These are phyloP conservation scores for Pleurostoma richardsiae DNA, from an alignment of 2,329 filamentous ascomycete species.

Conservation along the genomic window DNA sequence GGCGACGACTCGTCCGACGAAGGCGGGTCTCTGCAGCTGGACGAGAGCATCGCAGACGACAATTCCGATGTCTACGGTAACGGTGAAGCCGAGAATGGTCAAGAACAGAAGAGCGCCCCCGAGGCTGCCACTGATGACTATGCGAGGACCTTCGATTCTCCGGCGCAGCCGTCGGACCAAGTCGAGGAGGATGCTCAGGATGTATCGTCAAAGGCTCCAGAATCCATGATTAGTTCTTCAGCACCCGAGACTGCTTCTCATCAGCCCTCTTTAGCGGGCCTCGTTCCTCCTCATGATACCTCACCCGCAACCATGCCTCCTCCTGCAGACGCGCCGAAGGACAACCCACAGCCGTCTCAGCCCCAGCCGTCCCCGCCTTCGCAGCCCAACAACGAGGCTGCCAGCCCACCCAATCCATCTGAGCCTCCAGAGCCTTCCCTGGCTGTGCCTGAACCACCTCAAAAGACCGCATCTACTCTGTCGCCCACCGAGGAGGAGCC, in stretches of 20 bases:
- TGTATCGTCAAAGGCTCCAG: conserved; percentile 37
- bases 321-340: conserved; percentile 1
- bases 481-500: background rate
- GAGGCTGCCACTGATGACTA: conserved; percentile 40
- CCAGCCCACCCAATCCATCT: conserved; percentile 3
- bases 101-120: conserved; percentile 17
- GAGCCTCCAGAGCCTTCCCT: conserved; percentile 2
- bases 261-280: conserved; percentile 17
- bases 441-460: conserved; percentile 6
- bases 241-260: conserved; percentile 27
- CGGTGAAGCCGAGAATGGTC: conserved; percentile 23
- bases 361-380: conserved; percentile 4
- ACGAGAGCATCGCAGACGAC: conserved; percentile 34
- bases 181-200: conserved; percentile 29
- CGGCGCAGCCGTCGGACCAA: conserved; percentile 21
- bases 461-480: background rate
- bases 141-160: conserved; percentile 46
- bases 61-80: conserved; percentile 44
- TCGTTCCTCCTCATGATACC: conserved; percentile 14
- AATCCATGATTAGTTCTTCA: conserved; percentile 36
- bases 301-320: conserved; percentile 8
- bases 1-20: conserved; percentile 21
- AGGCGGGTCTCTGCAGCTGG: conserved; percentile 4
- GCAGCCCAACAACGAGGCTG: conserved; percentile 3
- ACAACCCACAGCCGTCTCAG: conserved; percentile 4